Evolutionary conservation across 495 filamentous ascomycete genomes (phyloP).

Genomic region (Talaromyces stipitatus): DNA sequence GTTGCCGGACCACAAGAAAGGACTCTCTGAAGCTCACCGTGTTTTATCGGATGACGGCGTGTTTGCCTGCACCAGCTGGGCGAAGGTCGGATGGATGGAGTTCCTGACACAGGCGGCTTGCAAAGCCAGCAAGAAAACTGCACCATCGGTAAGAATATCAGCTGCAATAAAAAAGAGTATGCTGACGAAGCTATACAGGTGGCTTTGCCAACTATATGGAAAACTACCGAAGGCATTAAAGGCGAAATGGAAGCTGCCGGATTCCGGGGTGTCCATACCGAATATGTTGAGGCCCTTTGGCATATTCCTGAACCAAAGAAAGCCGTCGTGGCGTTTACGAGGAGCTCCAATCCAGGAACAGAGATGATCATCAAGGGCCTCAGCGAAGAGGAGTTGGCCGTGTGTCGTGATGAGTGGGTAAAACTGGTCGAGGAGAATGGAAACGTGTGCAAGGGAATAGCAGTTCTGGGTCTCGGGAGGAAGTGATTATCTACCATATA

Average conservation of each 20-base stretch:
- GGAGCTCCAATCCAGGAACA: neutral
- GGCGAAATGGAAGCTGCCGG: neutral
- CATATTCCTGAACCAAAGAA: neutral
- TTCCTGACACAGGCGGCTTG: neutral
- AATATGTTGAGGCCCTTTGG: constrained; percentile 1
- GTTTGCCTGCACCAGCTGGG: constrained; percentile 7
- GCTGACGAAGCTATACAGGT: neutral
- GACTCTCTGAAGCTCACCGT: constrained; percentile 1
- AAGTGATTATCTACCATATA: neutral
- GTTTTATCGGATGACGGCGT: constrained; percentile 1
- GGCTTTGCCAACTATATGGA: neutral
- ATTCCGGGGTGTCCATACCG: neutral
- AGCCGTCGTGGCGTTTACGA: neutral
- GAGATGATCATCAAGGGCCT: neutral
- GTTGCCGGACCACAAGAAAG: constrained; percentile 1
- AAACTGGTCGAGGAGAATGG: neutral
- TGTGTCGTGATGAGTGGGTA: neutral
- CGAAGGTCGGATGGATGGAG: neutral
- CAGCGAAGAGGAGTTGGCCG: neutral
- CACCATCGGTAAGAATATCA: neutral
- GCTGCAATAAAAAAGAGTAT: neutral
- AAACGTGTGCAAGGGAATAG: constrained; percentile 1
- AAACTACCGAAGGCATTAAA: neutral
- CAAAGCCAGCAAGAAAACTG: neutral
- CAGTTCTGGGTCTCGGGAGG: neutral